Percentiles rank a stretch among this genome's conserved stretches.
phyloP scores from a whole-genome alignment of 2,329 filamentous ascomycete genomes.

The Neonectria neomacrospora region DNA sequence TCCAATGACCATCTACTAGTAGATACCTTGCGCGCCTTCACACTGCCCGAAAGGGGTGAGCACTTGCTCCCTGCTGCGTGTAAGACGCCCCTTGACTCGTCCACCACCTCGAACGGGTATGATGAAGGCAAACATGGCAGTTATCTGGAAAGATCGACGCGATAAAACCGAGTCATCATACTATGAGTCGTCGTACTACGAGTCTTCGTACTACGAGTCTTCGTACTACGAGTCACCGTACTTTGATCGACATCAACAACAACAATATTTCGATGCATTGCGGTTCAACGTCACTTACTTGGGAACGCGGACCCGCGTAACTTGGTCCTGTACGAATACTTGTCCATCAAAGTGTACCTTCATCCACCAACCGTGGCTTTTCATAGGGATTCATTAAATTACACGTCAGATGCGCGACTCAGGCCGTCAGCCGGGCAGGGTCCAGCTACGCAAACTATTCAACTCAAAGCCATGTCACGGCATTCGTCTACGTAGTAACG shows the following conservation, averaged over 20 bases:
- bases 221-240: too few relatives aligned
- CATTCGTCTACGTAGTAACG: conserved; percentile 12
- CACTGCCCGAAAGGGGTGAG: neutral
- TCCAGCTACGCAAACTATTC: conserved; percentile 16
- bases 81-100: neutral
- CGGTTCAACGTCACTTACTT: conserved; percentile 9
- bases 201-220: too few relatives aligned
- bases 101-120: neutral
- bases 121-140: neutral
- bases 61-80: neutral
- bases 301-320: conserved; percentile 1
- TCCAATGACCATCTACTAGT: too few relatives aligned
- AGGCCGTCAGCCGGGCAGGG: conserved; percentile 27
- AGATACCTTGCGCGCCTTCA: too few relatives aligned
- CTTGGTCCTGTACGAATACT: too few relatives aligned
- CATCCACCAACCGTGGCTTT: conserved; percentile 14
- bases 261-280: neutral
- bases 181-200: too few relatives aligned
- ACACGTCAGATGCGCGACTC: conserved; percentile 36
- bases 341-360: neutral
- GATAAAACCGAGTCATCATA: neutral
- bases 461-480: conserved; percentile 25
- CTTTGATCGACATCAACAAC: neutral
- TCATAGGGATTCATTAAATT: conserved; percentile 11
- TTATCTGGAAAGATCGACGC: neutral